Evolutionary conservation across 2,329 filamentous ascomycete species (phyloP).

Genomic region (Xylariales sp.): DNA sequence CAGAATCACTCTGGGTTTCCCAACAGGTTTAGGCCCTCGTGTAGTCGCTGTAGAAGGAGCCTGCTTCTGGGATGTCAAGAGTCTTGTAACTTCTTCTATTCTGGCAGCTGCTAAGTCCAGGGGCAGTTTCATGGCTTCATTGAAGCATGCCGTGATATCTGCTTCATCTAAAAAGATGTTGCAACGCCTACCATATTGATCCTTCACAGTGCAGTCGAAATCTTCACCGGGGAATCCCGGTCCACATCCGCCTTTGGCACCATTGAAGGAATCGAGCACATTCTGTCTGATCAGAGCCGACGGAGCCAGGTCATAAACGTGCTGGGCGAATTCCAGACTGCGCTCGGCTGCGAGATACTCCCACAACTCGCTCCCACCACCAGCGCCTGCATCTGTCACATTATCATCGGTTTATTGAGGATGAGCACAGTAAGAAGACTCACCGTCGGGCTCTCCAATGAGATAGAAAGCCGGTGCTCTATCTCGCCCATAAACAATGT

Average conservation of each 20-base stretch:
- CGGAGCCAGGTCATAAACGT: neutral
- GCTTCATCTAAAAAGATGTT: neutral
- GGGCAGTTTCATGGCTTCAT: constrained; percentile 5
- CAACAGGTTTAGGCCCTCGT: neutral
- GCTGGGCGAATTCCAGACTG: neutral
- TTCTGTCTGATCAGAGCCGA: constrained; percentile 2
- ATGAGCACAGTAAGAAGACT: neutral
- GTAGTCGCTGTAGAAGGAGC: too few species aligned
- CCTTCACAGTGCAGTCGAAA: neutral
- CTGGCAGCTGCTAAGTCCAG: constrained; percentile 4
- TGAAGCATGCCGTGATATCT: constrained; percentile 1
- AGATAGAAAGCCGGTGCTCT: constrained; percentile 10
- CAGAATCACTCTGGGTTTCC: constrained; percentile 8
- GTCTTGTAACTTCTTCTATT: constrained; percentile 1
- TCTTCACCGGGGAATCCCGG: neutral
- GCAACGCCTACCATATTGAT: neutral
- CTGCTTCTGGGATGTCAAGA: neutral
- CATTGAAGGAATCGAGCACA: constrained; percentile 8
- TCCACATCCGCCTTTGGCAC: constrained; percentile 1
- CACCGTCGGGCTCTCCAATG: constrained; percentile 8
- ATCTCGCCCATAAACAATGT: constrained; percentile 8
- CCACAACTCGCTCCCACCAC: constrained; percentile 13
- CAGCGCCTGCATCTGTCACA: constrained; percentile 5
- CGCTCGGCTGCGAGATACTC: constrained; percentile 6
- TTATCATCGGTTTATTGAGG: neutral